Conservation (phyloP, 23 red algal species). For the Chondrus crispus region DNA sequence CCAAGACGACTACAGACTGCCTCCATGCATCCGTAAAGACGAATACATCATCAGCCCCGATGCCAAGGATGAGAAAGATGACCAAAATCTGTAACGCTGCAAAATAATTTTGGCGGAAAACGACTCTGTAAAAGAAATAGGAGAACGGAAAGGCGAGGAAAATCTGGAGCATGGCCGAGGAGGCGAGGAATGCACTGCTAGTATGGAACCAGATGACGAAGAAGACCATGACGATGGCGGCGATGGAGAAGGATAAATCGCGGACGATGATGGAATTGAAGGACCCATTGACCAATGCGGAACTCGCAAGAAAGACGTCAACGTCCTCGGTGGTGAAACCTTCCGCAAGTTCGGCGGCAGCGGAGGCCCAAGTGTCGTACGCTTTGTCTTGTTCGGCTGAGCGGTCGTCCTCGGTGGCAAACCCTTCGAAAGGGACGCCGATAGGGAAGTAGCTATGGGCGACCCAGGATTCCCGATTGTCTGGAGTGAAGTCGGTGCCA, state of each 20-base stretch:
- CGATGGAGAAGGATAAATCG: conserved; percentile 52
- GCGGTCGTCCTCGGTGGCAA: not conserved
- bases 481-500: conserved; percentile 1
- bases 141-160: conserved; percentile 67
- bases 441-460: conserved; percentile 15
- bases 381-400: not conserved
- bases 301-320: not conserved
- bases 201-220: conserved; percentile 63
- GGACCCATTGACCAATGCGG: not conserved
- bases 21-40: conserved; percentile 75
- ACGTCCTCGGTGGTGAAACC: not conserved
- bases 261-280: not conserved
- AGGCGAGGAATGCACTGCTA: conserved; percentile 35
- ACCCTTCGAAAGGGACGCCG: not conserved
- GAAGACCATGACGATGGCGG: conserved; percentile 60
- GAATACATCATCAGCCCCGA: conserved; percentile 78
- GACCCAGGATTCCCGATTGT: conserved; percentile 1
- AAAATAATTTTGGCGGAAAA: conserved; percentile 68
- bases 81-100: conserved; percentile 55
- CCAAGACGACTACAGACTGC: conserved; percentile 58
- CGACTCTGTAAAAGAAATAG: conserved; percentile 54
- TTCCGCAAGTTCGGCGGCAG: not conserved
- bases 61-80: conserved; percentile 70
- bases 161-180: conserved; percentile 59
- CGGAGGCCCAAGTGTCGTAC: not conserved